Base-by-base conservation (phyloP, 176 grass and related monocot genomes). In the Zizania latifolia region DNA sequence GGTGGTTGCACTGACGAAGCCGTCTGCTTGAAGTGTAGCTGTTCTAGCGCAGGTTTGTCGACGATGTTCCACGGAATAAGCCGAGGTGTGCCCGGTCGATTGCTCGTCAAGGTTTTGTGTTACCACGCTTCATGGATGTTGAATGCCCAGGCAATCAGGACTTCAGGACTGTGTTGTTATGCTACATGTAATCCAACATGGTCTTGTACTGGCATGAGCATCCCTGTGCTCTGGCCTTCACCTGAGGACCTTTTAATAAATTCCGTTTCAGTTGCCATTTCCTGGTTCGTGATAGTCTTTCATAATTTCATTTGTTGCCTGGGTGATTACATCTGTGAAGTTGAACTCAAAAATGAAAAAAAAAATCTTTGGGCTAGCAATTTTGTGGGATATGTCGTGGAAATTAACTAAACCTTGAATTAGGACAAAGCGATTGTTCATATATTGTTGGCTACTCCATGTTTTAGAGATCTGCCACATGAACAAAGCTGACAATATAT, bases 1-100 rank as follows among this genome's bases (percentile, higher is more conserved):
- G 55, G 72, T 82, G 1, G n/a, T n/a, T 3, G 77, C 77, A 9
- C 48, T 82, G 64, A 86, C 76, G 76, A 87, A 87, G 74, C 74
- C 85, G 2, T 72, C 54, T 27, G 70, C 75, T 61, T 66, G n/a
- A 62, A 54, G 36, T 11, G n/a, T 58, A 17, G 66, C 16, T 39
- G 32, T 29, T 56, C 59, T 66, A 48, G 21, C 0, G 1, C 65
- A 11, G 33, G 28, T 35, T 51, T 78, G 3, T 13, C 5, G 9
- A 19, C 12, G 65, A n/a, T n/a, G 33, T 51, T 44, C 30, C 41
- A 28, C 23, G 2, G 17, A 87, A 83, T 83, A 83, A 87, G 60
- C 22, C 35, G 34, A 56, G 8, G 31, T 51, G 24, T 65, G 31
- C 32, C 30, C 24, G 8, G 57, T 2, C 17, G 30, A 45, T 72